Conservation (phyloP, 2,329 filamentous ascomycete genomes). For the Apiospora koreana region DNA sequence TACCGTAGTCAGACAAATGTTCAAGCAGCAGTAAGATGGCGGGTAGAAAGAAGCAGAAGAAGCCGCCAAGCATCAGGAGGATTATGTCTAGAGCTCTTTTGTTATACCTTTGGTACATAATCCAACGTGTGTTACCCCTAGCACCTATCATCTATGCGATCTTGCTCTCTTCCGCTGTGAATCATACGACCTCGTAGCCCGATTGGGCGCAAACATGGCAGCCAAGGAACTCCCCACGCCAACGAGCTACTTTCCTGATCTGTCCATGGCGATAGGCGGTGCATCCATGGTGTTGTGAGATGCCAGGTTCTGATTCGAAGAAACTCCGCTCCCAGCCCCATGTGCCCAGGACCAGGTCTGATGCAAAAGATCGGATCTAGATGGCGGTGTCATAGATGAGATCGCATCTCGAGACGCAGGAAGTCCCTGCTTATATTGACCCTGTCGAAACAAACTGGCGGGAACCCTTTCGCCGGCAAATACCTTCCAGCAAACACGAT, state of each 20-base stretch:
- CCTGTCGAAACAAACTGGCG: conserved; percentile 4
- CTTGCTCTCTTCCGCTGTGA: not conserved
- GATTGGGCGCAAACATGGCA: not conserved
- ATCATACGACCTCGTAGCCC: not conserved
- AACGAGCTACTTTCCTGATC: conserved; percentile 6
- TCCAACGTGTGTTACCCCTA: not conserved
- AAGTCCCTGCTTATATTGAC: not conserved
- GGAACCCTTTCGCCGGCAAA: not conserved
- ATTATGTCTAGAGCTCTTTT: not conserved
- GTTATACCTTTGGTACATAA: not conserved
- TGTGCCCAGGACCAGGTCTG: not conserved
- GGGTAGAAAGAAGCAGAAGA: not conserved
- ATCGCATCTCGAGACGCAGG: not conserved
- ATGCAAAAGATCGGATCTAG: conserved; percentile 6
- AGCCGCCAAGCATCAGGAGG: not conserved
- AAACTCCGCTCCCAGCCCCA: conserved; percentile 3
- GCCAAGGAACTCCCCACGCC: not conserved
- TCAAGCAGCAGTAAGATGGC: not conserved
- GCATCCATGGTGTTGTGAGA: not conserved
- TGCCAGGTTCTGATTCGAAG: conserved; percentile 1
- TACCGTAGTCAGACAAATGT: not conserved
- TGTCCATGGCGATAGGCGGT: not conserved
- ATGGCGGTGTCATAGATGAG: conserved; percentile 9
- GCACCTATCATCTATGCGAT: not conserved
- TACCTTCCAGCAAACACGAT: not conserved